A percentile compares a stretch with the other conserved stretches of the same genome.
These are phyloP conservation scores for Verticillium alfalfae DNA, from an alignment of 2,329 filamentous ascomycete genomes.

Conservation along the genomic window DNA sequence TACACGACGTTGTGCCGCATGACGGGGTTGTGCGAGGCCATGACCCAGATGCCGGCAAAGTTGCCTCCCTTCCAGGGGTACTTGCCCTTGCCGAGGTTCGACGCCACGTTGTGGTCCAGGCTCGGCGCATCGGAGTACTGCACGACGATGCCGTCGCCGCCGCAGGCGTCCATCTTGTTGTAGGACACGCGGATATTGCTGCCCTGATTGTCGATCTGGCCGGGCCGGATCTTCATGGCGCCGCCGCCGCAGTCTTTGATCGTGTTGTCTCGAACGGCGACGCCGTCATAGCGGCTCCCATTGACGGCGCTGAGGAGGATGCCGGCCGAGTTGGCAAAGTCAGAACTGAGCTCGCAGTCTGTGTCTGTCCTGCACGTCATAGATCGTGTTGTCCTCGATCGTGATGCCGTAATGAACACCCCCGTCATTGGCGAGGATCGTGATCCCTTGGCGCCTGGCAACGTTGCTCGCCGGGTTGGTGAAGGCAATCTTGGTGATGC, in stretches of 20 bases:
- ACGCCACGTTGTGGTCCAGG: slow-evolving; percentile 15
- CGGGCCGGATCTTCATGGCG: slow-evolving; percentile 17
- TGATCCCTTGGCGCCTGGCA: slow-evolving; percentile 13
- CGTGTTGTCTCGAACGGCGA: slow-evolving; percentile 13
- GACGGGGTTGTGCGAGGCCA: slow-evolving; percentile 12
- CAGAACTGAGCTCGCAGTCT: slow-evolving; percentile 6
- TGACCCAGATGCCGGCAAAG: slow-evolving; percentile 20
- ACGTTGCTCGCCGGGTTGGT: slow-evolving; percentile 12
- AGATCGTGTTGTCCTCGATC: slow-evolving; percentile 14
- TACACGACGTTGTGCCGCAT: slow-evolving; percentile 17
- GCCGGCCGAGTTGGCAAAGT: slow-evolving; percentile 12
- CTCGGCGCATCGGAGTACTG: slow-evolving; percentile 13
- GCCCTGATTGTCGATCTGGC: slow-evolving; percentile 13
- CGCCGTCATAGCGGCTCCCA: slow-evolving; percentile 15
- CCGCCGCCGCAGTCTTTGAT: slow-evolving; percentile 17
- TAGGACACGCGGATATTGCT: slow-evolving; percentile 10
- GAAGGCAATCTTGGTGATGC: slow-evolving; percentile 13
- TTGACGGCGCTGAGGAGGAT: slow-evolving; percentile 7
- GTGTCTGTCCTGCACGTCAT: slow-evolving; percentile 17
- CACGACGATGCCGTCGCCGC: slow-evolving; percentile 16
- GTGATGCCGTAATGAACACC: slow-evolving; percentile 15
- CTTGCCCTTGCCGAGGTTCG: slow-evolving; percentile 14
- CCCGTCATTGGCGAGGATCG: slow-evolving; percentile 14
- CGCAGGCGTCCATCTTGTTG: slow-evolving; percentile 14
- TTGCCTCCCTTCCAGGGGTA: slow-evolving; percentile 19